Evolutionary conservation across 345 rosid species (phyloP), one percentile per base, ranked within the genome.

Genomic region (Limnanthes douglasii): DNA sequence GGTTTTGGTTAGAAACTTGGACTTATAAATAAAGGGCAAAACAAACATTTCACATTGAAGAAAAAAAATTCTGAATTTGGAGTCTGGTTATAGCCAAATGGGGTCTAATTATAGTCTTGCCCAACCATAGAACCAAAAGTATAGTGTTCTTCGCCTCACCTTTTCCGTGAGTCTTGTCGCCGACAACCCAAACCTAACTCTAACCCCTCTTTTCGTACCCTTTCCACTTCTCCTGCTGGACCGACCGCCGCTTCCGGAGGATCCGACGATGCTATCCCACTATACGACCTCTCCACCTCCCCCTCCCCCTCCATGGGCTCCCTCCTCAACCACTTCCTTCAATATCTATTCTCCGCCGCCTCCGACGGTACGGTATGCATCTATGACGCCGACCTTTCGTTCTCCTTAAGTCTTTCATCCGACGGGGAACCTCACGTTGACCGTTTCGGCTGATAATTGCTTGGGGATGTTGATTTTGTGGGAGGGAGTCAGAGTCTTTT

Each of bases 321-420:
- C 18, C 75, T 84, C 43, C 71, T 56, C 33, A n/a, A n/a, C n/a
- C n/a, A n/a, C 5, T 72, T 78, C 48, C 95, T 95, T 24, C 90
- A 90, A 9, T 83, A 88, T 48, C 82, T 90, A 42, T 41, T 90
- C 41, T 80, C 96, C 25, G 77, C 78, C 36, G 51, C 90, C 1
- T 78, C 84, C 0, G 94, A 84, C 19, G 98, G 98, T 40, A 66
- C 79, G 32, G 68, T 84, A n/a, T 77, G 73, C 26, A 75, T 90
- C 33, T 80, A 77, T 24, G 94, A 80, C 34, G 68, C 93, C 3
- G 85, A 80, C 22, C 98, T 19, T 90, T 77, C 26, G 80, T 90
- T 10, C 77, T 79, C 33, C 58, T 90, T 19, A 80, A 73, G 60
- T 68, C 88, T 2, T 90, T 13, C 94, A 84, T 39, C 82, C 75